These are phyloP conservation scores for Globisporangium perplexum DNA, from an alignment of 352 stramenopile species.

Conservation along the genomic window DNA sequence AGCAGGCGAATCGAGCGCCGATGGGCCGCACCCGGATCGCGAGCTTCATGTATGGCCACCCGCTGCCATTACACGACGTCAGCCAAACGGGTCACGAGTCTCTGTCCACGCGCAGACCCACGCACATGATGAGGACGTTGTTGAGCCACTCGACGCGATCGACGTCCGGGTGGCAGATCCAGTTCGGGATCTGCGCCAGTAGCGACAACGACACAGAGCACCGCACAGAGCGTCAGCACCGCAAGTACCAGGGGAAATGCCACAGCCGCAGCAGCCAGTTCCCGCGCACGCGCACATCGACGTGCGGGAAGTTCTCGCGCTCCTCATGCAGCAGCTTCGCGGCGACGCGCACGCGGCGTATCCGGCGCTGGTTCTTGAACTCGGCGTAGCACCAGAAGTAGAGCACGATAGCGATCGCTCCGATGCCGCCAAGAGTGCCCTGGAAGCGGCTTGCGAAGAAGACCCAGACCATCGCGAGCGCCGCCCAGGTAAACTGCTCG, in stretches of 20 bases:
- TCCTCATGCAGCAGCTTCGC: constrained; percentile 21
- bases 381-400: constrained; percentile 58
- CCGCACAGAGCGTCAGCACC: neutral
- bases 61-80: constrained; percentile 18
- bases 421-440: constrained; percentile 39
- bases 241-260: neutral
- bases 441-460: constrained; percentile 32
- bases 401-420: constrained; percentile 22
- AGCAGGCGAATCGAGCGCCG: neutral
- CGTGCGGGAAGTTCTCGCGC: constrained; percentile 22
- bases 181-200: constrained; percentile 34
- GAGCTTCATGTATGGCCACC: constrained; percentile 72
- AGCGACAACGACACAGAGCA: neutral
- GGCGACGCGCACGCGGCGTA: constrained; percentile 14
- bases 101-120: neutral
- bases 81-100: neutral
- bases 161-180: constrained; percentile 52
- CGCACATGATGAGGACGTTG: constrained; percentile 49
- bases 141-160: constrained; percentile 80
- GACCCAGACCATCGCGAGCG: constrained; percentile 24
- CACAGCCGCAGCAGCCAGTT: neutral
- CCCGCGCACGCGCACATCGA: constrained; percentile 15
- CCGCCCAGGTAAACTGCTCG: constrained; percentile 24
- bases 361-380: constrained; percentile 34
- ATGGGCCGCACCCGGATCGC: constrained; percentile 43